These are phyloP conservation scores for Olyra latifolia DNA, from an alignment of 176 grass and related monocot genomes.

Conservation along the genomic window DNA sequence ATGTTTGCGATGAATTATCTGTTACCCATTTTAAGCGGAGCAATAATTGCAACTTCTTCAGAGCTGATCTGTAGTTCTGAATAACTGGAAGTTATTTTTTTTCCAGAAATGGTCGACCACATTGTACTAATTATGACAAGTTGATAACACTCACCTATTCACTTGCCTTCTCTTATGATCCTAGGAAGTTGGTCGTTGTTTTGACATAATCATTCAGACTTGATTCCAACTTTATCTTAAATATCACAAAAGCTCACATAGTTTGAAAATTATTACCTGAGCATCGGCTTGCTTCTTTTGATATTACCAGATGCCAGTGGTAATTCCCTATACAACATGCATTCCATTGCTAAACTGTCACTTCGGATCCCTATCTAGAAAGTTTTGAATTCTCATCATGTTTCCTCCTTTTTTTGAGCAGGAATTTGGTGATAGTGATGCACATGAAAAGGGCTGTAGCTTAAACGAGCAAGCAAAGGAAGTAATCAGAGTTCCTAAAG, in stretches of 20 bases:
- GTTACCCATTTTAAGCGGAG: not conserved
- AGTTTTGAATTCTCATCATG: conserved; percentile 17
- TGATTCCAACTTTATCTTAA: not conserved
- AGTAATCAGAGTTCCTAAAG: conserved; percentile 25
- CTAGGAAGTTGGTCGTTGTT: not conserved
- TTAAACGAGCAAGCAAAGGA: conserved; percentile 36
- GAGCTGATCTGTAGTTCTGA: not conserved
- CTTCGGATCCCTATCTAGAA: not conserved
- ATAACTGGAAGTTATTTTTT: not conserved
- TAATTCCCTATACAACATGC: not conserved
- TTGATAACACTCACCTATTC: not conserved
- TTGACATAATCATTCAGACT: not conserved
- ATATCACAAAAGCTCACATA: not conserved
- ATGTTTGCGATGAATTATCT: not conserved
- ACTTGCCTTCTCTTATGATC: not conserved
- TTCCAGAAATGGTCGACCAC: not conserved
- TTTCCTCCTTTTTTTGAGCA: conserved; percentile 20
- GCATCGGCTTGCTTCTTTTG: not conserved
- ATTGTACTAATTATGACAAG: not conserved
- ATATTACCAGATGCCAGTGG: not conserved
- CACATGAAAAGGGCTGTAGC: conserved; percentile 28
- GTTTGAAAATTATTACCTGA: not conserved
- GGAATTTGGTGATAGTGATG: conserved; percentile 33
- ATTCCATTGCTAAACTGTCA: not conserved
- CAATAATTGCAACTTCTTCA: not conserved